These are phyloP conservation scores for Platanthera zijinensis DNA, from an alignment of 106 monocot species.

Conservation along the genomic window DNA sequence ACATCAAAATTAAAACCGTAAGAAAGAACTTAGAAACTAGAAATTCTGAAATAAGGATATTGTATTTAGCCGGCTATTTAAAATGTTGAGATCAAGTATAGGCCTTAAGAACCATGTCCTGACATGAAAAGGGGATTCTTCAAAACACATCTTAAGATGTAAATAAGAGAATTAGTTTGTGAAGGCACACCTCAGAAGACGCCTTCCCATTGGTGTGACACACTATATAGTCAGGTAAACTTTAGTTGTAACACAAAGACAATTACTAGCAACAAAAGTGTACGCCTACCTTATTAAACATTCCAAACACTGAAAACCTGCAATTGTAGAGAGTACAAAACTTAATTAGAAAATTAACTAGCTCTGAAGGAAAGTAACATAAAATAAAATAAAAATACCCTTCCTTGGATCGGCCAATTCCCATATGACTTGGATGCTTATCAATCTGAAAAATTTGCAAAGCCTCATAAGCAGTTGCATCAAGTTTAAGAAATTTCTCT, in stretches of 20 bases:
- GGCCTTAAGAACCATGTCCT: slow-evolving; percentile 84
- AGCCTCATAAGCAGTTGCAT: slow-evolving; percentile 86
- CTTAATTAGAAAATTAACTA: slow-evolving; percentile 5
- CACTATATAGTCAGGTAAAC: slow-evolving; percentile 44
- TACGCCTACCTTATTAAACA: slow-evolving; percentile 82
- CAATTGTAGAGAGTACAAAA: slow-evolving; percentile 11
- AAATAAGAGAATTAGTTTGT: not conserved
- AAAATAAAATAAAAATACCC: slow-evolving; percentile 41
- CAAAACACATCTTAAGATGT: not conserved
- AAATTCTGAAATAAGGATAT: slow-evolving; percentile 49
- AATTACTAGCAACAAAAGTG: not conserved
- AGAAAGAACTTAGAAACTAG: not conserved
- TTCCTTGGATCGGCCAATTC: slow-evolving; percentile 98
- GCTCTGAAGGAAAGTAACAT: not conserved
- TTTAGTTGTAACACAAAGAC: slow-evolving; percentile 10
- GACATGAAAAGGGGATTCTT: slow-evolving; percentile 3
- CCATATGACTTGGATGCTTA: slow-evolving; percentile 99
- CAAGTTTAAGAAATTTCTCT: slow-evolving; percentile 93
- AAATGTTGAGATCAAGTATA: slow-evolving; percentile 59
- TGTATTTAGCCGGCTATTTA: slow-evolving; percentile 77
- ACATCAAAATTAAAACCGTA: not conserved
- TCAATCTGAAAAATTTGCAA: slow-evolving; percentile 95
- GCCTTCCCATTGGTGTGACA: slow-evolving; percentile 92
- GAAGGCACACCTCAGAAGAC: slow-evolving; percentile 57
- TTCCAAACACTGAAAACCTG: slow-evolving; percentile 98